phyloP scores from a whole-genome alignment of 306 rosid genomes.

The Begonia masoniana region DNA sequence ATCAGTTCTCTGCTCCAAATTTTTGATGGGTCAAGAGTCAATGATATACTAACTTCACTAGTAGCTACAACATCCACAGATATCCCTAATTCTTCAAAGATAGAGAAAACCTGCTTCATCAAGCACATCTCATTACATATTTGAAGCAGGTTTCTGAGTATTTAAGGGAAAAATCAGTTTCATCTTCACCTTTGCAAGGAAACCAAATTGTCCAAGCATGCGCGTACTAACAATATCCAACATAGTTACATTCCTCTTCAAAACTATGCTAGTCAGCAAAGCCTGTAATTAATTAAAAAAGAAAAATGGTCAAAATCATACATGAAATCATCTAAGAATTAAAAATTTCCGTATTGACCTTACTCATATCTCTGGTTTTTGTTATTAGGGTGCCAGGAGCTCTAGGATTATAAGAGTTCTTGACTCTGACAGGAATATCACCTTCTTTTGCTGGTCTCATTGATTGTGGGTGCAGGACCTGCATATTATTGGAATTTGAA shows the following conservation, averaged over 20 bases:
- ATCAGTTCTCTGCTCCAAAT: slow-evolving; percentile 76
- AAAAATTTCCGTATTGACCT: slow-evolving; percentile 33
- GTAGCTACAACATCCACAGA: slow-evolving; percentile 78
- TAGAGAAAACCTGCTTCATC: slow-evolving; percentile 55
- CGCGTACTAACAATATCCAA: slow-evolving; percentile 89
- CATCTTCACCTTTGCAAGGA: slow-evolving; percentile 72
- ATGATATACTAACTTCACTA: slow-evolving; percentile 70
- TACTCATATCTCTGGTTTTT: slow-evolving; percentile 65
- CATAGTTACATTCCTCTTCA: slow-evolving; percentile 75
- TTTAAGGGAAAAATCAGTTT: neutral
- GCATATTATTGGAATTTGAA: slow-evolving; percentile 9
- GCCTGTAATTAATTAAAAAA: slow-evolving; percentile 38
- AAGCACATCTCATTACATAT: too few species aligned
- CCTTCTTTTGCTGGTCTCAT: slow-evolving; percentile 91
- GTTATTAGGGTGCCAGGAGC: slow-evolving; percentile 80
- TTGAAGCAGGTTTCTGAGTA: neutral
- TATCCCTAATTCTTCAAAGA: slow-evolving; percentile 62
- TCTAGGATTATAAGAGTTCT: slow-evolving; percentile 75
- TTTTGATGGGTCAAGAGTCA: slow-evolving; percentile 72
- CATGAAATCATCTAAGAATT: neutral
- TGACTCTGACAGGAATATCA: slow-evolving; percentile 86
- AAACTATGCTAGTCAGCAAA: slow-evolving; percentile 68
- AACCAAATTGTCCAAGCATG: slow-evolving; percentile 84
- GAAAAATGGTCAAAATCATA: slow-evolving; percentile 11
- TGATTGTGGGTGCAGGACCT: slow-evolving; percentile 89